Evolutionary conservation across 805 yeast species (phyloP), one percentile per base, ranked within the genome.

Genomic region (Brettanomyces anomalus): DNA sequence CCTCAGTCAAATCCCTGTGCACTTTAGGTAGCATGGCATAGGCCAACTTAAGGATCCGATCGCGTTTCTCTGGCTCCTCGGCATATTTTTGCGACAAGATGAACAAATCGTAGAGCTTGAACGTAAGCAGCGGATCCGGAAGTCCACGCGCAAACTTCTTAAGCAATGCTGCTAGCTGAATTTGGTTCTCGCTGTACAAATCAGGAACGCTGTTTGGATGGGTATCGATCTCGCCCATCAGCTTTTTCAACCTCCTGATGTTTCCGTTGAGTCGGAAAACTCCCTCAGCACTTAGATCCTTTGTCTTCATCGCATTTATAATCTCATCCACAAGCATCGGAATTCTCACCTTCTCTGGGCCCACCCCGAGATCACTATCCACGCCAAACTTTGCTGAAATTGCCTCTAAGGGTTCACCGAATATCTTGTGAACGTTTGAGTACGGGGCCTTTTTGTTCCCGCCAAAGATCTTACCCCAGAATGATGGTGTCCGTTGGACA

Each of bases 181-280:
- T 85, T 0, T 95, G 89, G 41, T 79, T 81, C 58, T 90, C 96
- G 17, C 53, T 56, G 18, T 78, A 70, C 32, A 88, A 71, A 51
- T 80, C 79, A 0, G 94, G 93, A 7, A 80, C 72, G 44, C 70
- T 75, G 18, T 77, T 72, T 2, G 96, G 95, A 39, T 46, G 41
- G 37, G 72, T 67, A 62, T 93, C 93, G 49, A 90, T 81, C 39
- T 68, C 72, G 42, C 78, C 86, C 0, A 87, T 75, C 45, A 89
- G 65, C 50, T 81, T 85, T 51, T 82, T 77, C 40, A 90, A 67
- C 37, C 85, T 74, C 53, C 88, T 79, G 56, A 93, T 89, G 58
- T 93, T 93, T 55, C 99, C 99, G 58, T 93, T 93, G 57, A 89
- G 83, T 54, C 99, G 77, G 72, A 93, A 93, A 4, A 93, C 82